Conservation (phyloP, 768 basidiomycete species). For the Leucogyrophana mollusca region DNA sequence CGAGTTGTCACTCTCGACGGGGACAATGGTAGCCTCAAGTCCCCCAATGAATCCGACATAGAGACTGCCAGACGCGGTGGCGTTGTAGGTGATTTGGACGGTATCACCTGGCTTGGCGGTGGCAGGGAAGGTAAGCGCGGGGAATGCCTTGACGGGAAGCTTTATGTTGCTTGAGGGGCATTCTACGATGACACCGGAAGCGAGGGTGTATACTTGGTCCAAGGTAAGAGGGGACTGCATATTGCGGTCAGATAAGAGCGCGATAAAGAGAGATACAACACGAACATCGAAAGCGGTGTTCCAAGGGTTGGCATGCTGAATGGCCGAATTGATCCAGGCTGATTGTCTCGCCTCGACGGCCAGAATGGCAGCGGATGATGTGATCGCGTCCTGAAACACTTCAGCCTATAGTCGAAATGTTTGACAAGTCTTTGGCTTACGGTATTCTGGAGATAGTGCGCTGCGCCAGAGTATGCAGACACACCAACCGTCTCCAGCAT, state of each 20-base stretch:
- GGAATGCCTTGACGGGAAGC: conserved; percentile 50
- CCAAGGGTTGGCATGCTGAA: conserved; percentile 41
- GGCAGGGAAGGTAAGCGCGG: conserved; percentile 35
- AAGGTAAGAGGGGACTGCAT: conserved; percentile 35
- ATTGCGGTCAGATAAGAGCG: conserved; percentile 15
- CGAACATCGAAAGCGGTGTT: conserved; percentile 43
- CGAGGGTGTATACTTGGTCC: conserved; percentile 46
- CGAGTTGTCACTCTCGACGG: conserved; percentile 18
- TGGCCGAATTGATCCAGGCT: conserved; percentile 46
- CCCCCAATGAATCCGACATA: conserved; percentile 36
- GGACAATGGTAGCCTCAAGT: conserved; percentile 30
- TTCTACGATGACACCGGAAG: conserved; percentile 40
- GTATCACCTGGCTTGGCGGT: conserved; percentile 28
- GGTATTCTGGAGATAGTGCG: conserved; percentile 35
- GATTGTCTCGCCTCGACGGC: conserved; percentile 53
- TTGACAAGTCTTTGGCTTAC: conserved; percentile 2
- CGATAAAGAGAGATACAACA: not conserved
- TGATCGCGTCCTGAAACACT: conserved; percentile 38
- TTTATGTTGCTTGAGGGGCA: conserved; percentile 50
- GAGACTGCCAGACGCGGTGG: conserved; percentile 13
- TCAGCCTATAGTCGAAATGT: not conserved
- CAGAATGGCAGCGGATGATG: conserved; percentile 59
- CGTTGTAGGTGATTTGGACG: conserved; percentile 28
- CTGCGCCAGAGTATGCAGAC: conserved; percentile 59
- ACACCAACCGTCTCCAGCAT: conserved; percentile 53